Evolutionary conservation across 2,329 filamentous ascomycete species (phyloP).

Genomic region (Monosporascus sp.): DNA sequence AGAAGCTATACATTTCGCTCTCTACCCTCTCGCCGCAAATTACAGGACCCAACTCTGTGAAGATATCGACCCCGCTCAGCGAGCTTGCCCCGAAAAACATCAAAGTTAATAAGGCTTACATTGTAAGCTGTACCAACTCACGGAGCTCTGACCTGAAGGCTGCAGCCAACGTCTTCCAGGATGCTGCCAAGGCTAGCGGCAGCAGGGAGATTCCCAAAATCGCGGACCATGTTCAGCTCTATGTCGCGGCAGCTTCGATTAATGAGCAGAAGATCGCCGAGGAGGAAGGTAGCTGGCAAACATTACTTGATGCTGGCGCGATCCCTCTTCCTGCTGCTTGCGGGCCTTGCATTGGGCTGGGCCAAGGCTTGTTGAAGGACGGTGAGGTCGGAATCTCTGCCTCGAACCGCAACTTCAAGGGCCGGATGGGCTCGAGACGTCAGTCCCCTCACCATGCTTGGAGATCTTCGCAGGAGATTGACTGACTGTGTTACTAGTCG

Average conservation of each 20-base stretch:
- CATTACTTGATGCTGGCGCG: slow-evolving; percentile 55
- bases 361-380: slow-evolving; percentile 68
- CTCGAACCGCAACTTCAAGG: slow-evolving; percentile 86
- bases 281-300: slow-evolving; percentile 79
- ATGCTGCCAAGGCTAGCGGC: slow-evolving; percentile 54
- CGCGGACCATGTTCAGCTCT: slow-evolving; percentile 72
- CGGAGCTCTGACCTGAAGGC: slow-evolving; percentile 74
- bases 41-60: slow-evolving; percentile 85
- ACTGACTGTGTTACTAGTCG: slow-evolving; percentile 42
- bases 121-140: slow-evolving; percentile 87
- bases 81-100: slow-evolving; percentile 72
- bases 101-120: slow-evolving; percentile 74
- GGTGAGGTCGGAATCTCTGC: slow-evolving; percentile 67
- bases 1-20: slow-evolving; percentile 75
- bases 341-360: slow-evolving; percentile 81
- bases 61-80: slow-evolving; percentile 71
- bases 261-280: slow-evolving; percentile 74
- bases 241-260: slow-evolving; percentile 80
- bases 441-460: too few species aligned
- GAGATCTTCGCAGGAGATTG: too few species aligned
- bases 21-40: slow-evolving; percentile 80
- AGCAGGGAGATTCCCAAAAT: slow-evolving; percentile 61
- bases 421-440: slow-evolving; percentile 67
- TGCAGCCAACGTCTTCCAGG: slow-evolving; percentile 79
- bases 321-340: slow-evolving; percentile 64